Evolutionary conservation across 1,284 basidiomycete species (phyloP).

Genomic region (Neonothopanus nambi): DNA sequence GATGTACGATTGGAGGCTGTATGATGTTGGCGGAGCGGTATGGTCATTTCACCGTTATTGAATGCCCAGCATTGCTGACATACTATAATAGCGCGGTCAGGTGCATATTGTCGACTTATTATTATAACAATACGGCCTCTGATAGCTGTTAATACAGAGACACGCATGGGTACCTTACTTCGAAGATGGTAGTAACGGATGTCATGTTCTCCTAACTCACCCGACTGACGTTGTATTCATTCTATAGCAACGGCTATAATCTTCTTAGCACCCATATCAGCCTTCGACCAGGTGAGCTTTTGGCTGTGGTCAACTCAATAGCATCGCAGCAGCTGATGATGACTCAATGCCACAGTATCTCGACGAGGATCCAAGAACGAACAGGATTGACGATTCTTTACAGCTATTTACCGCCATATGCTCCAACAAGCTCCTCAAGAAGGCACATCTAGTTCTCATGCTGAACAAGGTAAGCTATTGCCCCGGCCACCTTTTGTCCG

Average conservation of each 20-base stretch:
- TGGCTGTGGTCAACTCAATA: conserved; percentile 12
- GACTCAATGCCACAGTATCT: conserved; percentile 57
- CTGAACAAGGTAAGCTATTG: conserved; percentile 63
- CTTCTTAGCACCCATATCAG: conserved; percentile 77
- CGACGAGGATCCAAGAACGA: conserved; percentile 75
- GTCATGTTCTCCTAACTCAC: conserved; percentile 22
- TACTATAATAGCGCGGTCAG: conserved; percentile 29
- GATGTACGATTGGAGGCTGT: conserved; percentile 71
- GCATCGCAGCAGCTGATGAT: conserved; percentile 4
- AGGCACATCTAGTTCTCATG: conserved; percentile 70
- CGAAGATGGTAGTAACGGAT: conserved; percentile 62
- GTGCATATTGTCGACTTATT: conserved; percentile 20
- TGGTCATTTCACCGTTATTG: conserved; percentile 28
- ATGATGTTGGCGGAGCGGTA: conserved; percentile 80
- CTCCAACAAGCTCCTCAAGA: conserved; percentile 69
- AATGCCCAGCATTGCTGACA: no score
- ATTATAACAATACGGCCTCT: conserved; percentile 1
- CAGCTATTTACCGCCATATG: conserved; percentile 75
- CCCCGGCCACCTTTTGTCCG: background rate
- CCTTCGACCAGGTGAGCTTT: conserved; percentile 70
- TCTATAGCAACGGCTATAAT: conserved; percentile 67
- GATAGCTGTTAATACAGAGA: conserved; percentile 42
- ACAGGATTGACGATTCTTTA: conserved; percentile 78
- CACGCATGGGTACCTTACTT: conserved; percentile 82
- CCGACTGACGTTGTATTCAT: conserved; percentile 4